Percentiles rank a stretch among this genome's conserved stretches.
Conservation (phyloP, 2,329 filamentous ascomycete species). For the Juglanconis sp. region DNA sequence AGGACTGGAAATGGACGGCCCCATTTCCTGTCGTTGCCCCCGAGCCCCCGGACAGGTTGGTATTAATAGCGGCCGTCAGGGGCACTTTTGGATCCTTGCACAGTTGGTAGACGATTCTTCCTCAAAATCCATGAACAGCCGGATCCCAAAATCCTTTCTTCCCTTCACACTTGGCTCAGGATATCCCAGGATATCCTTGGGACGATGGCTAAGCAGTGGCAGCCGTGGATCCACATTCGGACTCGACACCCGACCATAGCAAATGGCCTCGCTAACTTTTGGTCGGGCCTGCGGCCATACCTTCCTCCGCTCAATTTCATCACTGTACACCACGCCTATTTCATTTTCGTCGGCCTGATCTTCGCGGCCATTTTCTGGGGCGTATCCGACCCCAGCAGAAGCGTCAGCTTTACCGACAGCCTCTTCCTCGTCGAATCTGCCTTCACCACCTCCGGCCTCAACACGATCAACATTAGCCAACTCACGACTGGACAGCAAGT, state of each 20-base stretch:
- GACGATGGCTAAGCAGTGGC: conserved; percentile 3
- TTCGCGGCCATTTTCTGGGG: conserved; percentile 60
- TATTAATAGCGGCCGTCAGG: not conserved
- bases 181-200: not conserved
- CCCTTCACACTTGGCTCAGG: not conserved
- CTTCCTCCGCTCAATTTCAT: conserved; percentile 56
- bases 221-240: conserved; percentile 2
- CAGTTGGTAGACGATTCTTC: not conserved
- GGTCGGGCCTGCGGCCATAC: conserved; percentile 9
- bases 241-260: not conserved
- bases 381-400: conserved; percentile 46
- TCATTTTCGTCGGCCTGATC: conserved; percentile 51
- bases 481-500: conserved; percentile 66
- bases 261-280: conserved; percentile 1
- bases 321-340: conserved; percentile 65
- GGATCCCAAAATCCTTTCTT: not conserved
- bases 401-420: conserved; percentile 59
- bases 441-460: conserved; percentile 65
- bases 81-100: not conserved
- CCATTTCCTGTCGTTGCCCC: not conserved
- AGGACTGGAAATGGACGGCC: not conserved
- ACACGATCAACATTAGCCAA: conserved; percentile 56
- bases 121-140: too few relatives aligned
- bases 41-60: not conserved
- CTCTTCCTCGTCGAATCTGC: conserved; percentile 63